Base-by-base conservation (phyloP, 805 yeast genomes). In the Wickerhamiella hasegawae region DNA sequence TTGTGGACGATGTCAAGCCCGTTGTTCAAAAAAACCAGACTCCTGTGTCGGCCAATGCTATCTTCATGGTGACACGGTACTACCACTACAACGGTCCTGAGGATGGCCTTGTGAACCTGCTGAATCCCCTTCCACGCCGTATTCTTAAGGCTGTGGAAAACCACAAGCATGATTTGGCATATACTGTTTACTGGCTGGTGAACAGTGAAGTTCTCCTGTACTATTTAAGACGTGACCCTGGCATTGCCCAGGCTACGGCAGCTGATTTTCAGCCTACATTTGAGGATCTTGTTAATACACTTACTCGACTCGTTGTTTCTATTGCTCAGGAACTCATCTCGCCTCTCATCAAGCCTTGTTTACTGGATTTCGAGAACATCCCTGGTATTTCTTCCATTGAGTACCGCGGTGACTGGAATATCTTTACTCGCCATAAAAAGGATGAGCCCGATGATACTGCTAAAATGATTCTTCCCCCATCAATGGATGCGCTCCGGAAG, bases 161-260 rank as follows among this genome's bases (percentile, higher is more conserved):
- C n/a, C 54, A 53, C 32, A 44, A 42, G 16, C 50, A 52, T 14
- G 67, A 63, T 36, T 47, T 62, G 40, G 58, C 62, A n/a, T 55
- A 45, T 35, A 33, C 58, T 41, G 76, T 93, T 34, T 87, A 83
- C 53, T 90, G 97, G 97, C 67, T 90, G 25, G 74, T 94, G 4
- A 76, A 79, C 18, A 52, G 79, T 31, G 79, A 80, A 40, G 74
- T 80, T 44, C 58, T 87, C 34, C 75, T 77, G 48, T 87, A 78
- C 53, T 87, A 82, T 54, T 51, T 87, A 23, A 60, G 71, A 29
- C 72, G 79, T 41, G 90, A 78, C 48, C 55, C 59, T 1, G 76
- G 71, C 11, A 55, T 60, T 27, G 35, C 37, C 10, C 43, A 34
- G 15, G 55, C 51, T 16, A 52, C 62, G 15, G 28, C 52, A 32